phyloP scores from a whole-genome alignment of 805 yeast genomes.

The Sugiyamaella qingdaonensis region DNA sequence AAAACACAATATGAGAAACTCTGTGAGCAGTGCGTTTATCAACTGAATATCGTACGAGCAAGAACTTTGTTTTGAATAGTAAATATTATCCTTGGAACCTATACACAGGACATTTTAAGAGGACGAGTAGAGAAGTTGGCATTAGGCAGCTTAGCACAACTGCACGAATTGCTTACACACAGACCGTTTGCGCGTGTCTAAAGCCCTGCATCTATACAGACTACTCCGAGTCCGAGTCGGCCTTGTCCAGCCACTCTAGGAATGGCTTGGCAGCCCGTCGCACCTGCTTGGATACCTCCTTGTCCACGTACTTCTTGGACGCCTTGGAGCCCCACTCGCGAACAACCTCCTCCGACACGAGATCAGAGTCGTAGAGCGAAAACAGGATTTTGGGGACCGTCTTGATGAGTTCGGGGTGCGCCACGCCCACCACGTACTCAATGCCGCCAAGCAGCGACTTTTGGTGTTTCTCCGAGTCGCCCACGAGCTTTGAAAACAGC shows the following conservation, averaged over 20 bases:
- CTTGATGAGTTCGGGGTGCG: conserved; percentile 67
- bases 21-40: no score
- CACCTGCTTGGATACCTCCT: conserved; percentile 86
- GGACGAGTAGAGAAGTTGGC: no score
- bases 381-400: conserved; percentile 77
- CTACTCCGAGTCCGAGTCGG: conserved; percentile 50
- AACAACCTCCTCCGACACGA: conserved; percentile 78
- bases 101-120: no score
- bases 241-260: conserved; percentile 90
- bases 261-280: conserved; percentile 96
- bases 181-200: no score
- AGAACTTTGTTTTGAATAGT: no score
- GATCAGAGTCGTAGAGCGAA: conserved; percentile 75
- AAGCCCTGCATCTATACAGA: no score
- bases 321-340: conserved; percentile 85
- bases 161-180: no score
- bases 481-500: conserved; percentile 70
- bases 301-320: conserved; percentile 89
- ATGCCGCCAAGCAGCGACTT: conserved; percentile 91
- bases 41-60: no score
- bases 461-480: conserved; percentile 55
- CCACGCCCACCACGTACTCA: conserved; percentile 86
- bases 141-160: no score
- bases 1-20: no score
- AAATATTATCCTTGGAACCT: no score